A percentile compares a stretch with the other conserved stretches of the same genome.
These are phyloP conservation scores for Candida boleticola DNA, from an alignment of 805 yeast genomes.

Conservation along the genomic window DNA sequence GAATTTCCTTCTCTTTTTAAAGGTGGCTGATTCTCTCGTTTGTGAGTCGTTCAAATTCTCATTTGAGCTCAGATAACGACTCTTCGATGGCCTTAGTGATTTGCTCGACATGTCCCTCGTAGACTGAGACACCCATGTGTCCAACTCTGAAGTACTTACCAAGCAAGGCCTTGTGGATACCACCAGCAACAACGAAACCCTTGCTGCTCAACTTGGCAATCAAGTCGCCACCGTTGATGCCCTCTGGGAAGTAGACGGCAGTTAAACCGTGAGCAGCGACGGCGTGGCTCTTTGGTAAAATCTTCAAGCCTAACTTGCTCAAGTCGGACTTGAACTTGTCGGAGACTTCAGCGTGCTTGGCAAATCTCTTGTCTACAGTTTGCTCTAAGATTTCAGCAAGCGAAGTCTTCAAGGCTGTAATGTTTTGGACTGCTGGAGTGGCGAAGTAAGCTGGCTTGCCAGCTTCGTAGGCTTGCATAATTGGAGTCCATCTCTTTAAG, in stretches of 20 bases:
- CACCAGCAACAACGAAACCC: conserved; percentile 84
- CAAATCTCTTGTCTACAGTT: conserved; percentile 57
- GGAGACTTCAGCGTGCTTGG: conserved; percentile 61
- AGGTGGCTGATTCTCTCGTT: neutral
- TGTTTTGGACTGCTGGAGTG: conserved; percentile 91
- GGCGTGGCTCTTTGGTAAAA: conserved; percentile 56
- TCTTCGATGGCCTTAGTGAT: conserved; percentile 34
- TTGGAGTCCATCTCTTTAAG: conserved; percentile 81
- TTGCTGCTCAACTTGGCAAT: conserved; percentile 55
- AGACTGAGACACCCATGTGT: conserved; percentile 86
- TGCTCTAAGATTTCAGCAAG: conserved; percentile 65
- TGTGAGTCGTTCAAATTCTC: conserved; percentile 1
- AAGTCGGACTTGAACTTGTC: conserved; percentile 60
- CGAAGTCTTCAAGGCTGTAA: conserved; percentile 77
- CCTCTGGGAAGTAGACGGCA: conserved; percentile 80
- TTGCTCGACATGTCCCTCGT: conserved; percentile 39
- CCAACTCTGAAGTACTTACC: conserved; percentile 90
- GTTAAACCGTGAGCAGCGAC: conserved; percentile 87
- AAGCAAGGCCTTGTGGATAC: conserved; percentile 78
- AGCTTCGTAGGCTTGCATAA: conserved; percentile 81
- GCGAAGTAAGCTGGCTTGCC: conserved; percentile 85
- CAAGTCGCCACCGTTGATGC: conserved; percentile 65
- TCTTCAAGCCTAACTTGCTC: conserved; percentile 59
- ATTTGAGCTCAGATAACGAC: conserved; percentile 20
- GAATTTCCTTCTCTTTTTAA: neutral